Base-by-base conservation (phyloP, 768 basidiomycete species). In the Lepiota subincarnata region DNA sequence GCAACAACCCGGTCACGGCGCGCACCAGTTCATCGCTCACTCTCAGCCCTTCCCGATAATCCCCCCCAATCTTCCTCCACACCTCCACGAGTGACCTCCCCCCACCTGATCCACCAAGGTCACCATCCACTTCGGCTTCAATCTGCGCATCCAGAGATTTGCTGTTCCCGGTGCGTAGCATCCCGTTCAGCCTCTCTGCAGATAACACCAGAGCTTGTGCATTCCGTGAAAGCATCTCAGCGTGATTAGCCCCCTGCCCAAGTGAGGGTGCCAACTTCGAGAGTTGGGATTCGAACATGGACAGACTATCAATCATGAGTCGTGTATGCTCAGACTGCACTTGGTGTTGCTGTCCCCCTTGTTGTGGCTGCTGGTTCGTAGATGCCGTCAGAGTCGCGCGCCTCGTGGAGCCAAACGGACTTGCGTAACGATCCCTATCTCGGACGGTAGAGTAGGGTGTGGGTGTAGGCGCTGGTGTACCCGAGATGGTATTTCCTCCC, bases 11-110 rank as follows among this genome's bases (percentile, higher is more conserved):
- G 6, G 90, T 92, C 65, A 89, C 72, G 6, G 81, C 83, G 50
- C 91, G 72, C 3, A 92, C 84, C 42, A 91, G 72, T 64, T 92
- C 90, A 64, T 92, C 91, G 56, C 86, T 86, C 50, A 82, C 77
- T 60, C 85, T 74, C 58, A 88, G 58, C 48, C 81, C 78, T 48
- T 92, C 90, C 35, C 89, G 70, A 60, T 82, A 87, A 58, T 92
- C 89, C 7, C 76, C 77, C 0, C 86, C 86, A 4, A 91, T 78
- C 43, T 74, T 70, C 50, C 77, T 72, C 89, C 89, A 92, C 24
- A 89, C 68, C 50, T 83, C 81, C 10, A 72, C 75, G 20, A 80
- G 78, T 70, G 59, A 69, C n/a, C 26, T 39, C 31, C n/a, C 19
- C 7, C 16, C 31, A 11, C 45, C 31, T 13, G 19, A 5, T 13